Conservation (phyloP, 495 filamentous ascomycete species). For the Daldinia childiae region DNA sequence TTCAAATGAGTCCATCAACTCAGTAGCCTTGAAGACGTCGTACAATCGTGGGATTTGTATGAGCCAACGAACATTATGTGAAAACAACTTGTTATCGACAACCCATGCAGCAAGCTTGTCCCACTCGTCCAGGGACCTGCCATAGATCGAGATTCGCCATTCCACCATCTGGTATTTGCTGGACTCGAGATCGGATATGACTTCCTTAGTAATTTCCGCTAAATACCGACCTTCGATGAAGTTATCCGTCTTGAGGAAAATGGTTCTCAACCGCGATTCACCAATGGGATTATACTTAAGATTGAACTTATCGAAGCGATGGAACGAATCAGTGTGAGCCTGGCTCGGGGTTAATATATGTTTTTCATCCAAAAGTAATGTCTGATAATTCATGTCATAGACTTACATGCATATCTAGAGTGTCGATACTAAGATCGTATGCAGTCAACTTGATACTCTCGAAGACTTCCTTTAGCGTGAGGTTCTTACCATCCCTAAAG, state of each 20-base stretch:
- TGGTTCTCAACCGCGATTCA: slow-evolving; percentile 91
- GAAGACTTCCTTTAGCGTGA: slow-evolving; percentile 93
- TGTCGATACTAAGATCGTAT: slow-evolving; percentile 98
- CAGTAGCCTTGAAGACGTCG: slow-evolving; percentile 91
- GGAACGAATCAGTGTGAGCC: slow-evolving; percentile 98
- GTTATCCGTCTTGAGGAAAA: slow-evolving; percentile 98
- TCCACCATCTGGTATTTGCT: slow-evolving; percentile 99
- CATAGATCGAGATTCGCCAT: slow-evolving; percentile 98
- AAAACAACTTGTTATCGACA: slow-evolving; percentile 98
- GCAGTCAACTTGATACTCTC: slow-evolving; percentile 96
- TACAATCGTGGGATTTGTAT: slow-evolving; percentile 95
- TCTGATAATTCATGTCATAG: background rate
- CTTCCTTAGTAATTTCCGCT: slow-evolving; percentile 96
- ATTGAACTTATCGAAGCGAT: slow-evolving; percentile 99
- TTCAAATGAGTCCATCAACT: slow-evolving; percentile 87
- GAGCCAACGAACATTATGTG: slow-evolving; percentile 96
- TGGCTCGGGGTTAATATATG: slow-evolving; percentile 45
- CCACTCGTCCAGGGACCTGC: slow-evolving; percentile 91
- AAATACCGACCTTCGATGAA: slow-evolving; percentile 95
- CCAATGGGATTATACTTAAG: slow-evolving; percentile 98
- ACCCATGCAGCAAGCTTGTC: slow-evolving; percentile 98
- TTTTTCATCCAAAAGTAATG: background rate
- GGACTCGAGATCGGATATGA: slow-evolving; percentile 96
- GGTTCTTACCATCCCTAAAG: slow-evolving; percentile 88
- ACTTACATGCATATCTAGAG: slow-evolving; percentile 94